These are phyloP conservation scores for Pichia sporocuriosa DNA, from an alignment of 805 yeast species.

Conservation along the genomic window DNA sequence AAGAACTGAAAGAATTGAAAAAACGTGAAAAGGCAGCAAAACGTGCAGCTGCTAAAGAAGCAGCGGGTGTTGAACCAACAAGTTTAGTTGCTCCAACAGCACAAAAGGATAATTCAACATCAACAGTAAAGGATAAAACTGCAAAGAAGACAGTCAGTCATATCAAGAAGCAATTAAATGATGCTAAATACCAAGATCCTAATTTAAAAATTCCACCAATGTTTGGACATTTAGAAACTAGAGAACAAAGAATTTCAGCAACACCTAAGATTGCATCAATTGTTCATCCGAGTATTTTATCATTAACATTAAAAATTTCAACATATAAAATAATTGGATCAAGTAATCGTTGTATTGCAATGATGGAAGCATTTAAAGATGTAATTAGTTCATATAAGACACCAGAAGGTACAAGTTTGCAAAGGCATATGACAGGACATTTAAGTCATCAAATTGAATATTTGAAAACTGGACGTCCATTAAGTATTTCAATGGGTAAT, in stretches of 20 bases:
- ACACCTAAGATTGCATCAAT: constrained; percentile 54
- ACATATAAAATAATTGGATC: constrained; percentile 88
- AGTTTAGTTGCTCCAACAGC: neutral
- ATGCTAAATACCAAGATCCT: constrained; percentile 39
- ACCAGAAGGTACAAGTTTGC: constrained; percentile 76
- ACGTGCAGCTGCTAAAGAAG: constrained; percentile 66
- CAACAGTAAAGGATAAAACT: constrained; percentile 1
- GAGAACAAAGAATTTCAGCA: constrained; percentile 63
- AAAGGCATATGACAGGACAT: constrained; percentile 83
- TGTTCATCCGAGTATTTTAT: constrained; percentile 80
- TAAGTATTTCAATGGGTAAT: constrained; percentile 93
- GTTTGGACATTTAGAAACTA: constrained; percentile 73
- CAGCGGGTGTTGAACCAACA: constrained; percentile 9
- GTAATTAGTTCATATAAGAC: constrained; percentile 78
- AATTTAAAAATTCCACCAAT: constrained; percentile 52
- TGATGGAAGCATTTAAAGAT: constrained; percentile 76
- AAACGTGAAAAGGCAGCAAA: constrained; percentile 89
- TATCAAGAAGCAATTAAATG: constrained; percentile 47
- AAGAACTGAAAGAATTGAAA: constrained; percentile 80
- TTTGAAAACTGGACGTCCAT: constrained; percentile 82
- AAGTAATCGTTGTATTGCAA: constrained; percentile 72
- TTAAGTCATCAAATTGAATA: constrained; percentile 90
- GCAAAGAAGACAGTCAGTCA: constrained; percentile 37
- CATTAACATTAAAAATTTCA: constrained; percentile 73
- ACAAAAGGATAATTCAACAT: neutral